Evolutionary conservation across 306 rosid species (phyloP), one percentile per base, ranked within the genome.

Genomic region (Biancaea sappan): DNA sequence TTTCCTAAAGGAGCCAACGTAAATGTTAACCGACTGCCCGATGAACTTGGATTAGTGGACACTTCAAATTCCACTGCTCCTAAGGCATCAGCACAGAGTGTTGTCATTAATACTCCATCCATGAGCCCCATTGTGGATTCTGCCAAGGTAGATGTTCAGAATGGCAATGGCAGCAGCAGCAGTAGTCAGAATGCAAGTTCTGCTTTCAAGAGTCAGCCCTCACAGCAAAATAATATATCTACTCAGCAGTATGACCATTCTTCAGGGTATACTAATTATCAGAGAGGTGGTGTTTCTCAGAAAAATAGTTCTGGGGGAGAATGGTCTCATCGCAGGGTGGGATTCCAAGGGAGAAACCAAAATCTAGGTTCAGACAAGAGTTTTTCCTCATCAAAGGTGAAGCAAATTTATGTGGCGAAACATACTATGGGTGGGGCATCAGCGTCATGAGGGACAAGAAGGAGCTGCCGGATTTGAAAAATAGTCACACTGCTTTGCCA

Each of bases 371-470:
- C 88, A 5, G 97, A 91, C 24, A 88, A 88, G 84, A 85, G 65
- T 81, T 91, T 81, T 24, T 73, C 91, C 38, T 77, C 96, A 3
- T 70, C 91, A 1, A 94, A 94, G 80, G 81, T 84, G 79, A 94
- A 94, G 81, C 98, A 94, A 79, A 85, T 94, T 43, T 94, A 94
- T 66, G 98, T 91, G 79, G 97, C 97, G 44, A 94, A 91, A 75
- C 98, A 90, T 86, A 76, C 95, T 61, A 78, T 84, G 26, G 79
- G 81, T 52, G 91, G 90, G 60, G 75, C 87, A 56, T 80, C 91
- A 34, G 57, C 34, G 16, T 76, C 89, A 37, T 88, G 88, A 90
- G 37, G 69, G 50, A 35, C 75, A 60, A 16, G 61, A 31, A 76
- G 26, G 41, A 40, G 46, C 53, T 66, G 76, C 80, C 50, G 40